These are phyloP conservation scores for Phaeosphaeria sp. DNA, from an alignment of 2,329 filamentous ascomycete species.

Conservation along the genomic window DNA sequence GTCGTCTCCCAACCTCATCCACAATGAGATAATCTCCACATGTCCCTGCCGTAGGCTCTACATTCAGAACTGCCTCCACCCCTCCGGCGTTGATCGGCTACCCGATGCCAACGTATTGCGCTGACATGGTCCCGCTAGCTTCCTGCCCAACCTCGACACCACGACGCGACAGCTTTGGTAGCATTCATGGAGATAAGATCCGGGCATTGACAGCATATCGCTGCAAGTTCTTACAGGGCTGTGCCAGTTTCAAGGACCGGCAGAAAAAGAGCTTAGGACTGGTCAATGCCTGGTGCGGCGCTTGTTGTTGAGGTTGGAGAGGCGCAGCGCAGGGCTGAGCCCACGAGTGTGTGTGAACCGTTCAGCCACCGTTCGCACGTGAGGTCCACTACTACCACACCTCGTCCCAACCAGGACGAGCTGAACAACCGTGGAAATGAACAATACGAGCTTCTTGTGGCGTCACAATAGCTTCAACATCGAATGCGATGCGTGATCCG, in stretches of 20 bases:
- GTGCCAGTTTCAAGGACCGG: conserved; percentile 29
- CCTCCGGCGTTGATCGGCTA: conserved; percentile 2
- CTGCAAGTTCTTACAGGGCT: conserved; percentile 23
- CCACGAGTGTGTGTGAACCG: not conserved
- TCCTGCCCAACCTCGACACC: conserved; percentile 1
- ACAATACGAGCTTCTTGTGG: conserved; percentile 5
- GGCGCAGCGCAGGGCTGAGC: conserved; percentile 20
- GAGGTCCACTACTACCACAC: not conserved
- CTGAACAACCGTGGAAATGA: conserved; percentile 14
- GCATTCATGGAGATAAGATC: not conserved
- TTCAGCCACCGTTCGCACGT: conserved; percentile 18
- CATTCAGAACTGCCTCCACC: not conserved
- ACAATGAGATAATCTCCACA: not conserved
- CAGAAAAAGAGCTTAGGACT: conserved; percentile 35
- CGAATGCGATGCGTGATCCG: conserved; percentile 5
- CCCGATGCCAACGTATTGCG: conserved; percentile 3
- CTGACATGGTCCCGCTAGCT: conserved; percentile 3
- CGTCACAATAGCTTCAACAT: not conserved
- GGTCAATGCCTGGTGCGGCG: conserved; percentile 13
- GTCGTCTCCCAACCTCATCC: conserved; percentile 1
- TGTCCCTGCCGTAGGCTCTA: not conserved
- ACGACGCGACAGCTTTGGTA: not conserved
- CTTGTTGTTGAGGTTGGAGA: conserved; percentile 12
- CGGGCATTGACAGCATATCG: conserved; percentile 4
- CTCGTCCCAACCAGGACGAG: not conserved